Percentiles rank a stretch among this genome's conserved stretches.
These are phyloP conservation scores for Tetrapisispora iriomotensis DNA, from an alignment of 805 yeast species.

Conservation along the genomic window DNA sequence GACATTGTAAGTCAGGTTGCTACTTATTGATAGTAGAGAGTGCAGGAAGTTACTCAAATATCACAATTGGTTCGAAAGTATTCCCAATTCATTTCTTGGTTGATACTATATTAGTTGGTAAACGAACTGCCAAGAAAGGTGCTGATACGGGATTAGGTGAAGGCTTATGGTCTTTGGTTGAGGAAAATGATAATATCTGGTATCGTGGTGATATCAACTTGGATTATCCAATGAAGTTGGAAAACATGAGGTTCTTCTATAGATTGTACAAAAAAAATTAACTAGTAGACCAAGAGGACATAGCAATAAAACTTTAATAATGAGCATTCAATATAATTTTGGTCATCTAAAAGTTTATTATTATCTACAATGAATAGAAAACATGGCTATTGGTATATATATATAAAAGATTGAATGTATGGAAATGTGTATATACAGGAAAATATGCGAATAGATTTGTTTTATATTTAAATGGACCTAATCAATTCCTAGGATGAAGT, in stretches of 20 bases:
- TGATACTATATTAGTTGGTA: conserved; percentile 60
- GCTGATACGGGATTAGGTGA: conserved; percentile 22
- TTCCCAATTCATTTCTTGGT: conserved; percentile 78
- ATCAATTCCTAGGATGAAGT: too few relatives aligned
- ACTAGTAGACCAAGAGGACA: too few relatives aligned
- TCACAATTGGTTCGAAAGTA: conserved; percentile 60
- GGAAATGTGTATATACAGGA: too few relatives aligned
- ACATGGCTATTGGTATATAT: too few relatives aligned
- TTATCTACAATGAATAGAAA: too few relatives aligned
- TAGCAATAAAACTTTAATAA: too few relatives aligned
- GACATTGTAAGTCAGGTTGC: conserved; percentile 45
- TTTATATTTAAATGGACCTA: too few relatives aligned
- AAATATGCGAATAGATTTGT: too few relatives aligned
- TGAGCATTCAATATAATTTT: too few relatives aligned
- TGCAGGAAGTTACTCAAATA: conserved; percentile 84
- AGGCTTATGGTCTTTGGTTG: conserved; percentile 60
- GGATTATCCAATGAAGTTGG: conserved; percentile 59
- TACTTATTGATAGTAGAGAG: conserved; percentile 65
- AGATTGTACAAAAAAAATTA: conserved; percentile 55
- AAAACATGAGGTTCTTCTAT: conserved; percentile 81
- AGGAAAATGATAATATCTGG: conserved; percentile 72
- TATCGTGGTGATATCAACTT: conserved; percentile 48
- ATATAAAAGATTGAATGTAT: too few relatives aligned
- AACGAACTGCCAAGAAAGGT: conserved; percentile 22
- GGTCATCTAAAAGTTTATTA: too few relatives aligned